Base-by-base conservation (phyloP, 2,329 filamentous ascomycete genomes). In the Aspergillus pseudotamarii region DNA sequence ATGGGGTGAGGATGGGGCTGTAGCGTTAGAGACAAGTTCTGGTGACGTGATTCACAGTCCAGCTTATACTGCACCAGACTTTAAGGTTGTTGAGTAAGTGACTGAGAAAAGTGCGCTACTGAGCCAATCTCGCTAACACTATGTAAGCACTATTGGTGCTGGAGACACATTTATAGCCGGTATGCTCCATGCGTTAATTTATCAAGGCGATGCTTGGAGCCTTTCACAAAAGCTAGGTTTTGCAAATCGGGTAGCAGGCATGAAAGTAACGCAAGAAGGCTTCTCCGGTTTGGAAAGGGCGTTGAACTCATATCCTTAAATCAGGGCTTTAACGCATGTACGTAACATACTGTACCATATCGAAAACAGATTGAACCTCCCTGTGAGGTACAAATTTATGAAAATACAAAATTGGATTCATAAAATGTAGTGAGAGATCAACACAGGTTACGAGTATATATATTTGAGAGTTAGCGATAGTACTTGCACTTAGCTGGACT, bases 121-220 rank as follows among this genome's bases (percentile, higher is more conserved):
- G 11, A 16, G 36, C n/a, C 10, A 21, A 23, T 11, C 9, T 14
- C 14, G 23, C 64, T 71, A 41, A 73, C 23, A 67, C n/a, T 56
- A 57, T 6, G 55, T 63, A 73, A 91, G 90, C 73, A 84, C 89
- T 6, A 85, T 92, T 64, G 91, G 90, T 60, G 90, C 90, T 50
- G 91, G 91, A 68, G 91, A 93, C 72, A 92, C 90, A 0, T 93
- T 93, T 71, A 86, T 90, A 66, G 90, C 90, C 38, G 90, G 89
- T 63, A 87, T 91, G 75, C 78, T 93, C 56, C 91, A 88, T 76
- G 83, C 81, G 41, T 75, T 91, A 64, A 76, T 84, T 61, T 85
- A 81, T 71, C 83, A 60, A 48, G 28, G 82, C 66, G 68, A 71
- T 50, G 78, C 83, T 66, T 89, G 86, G 86, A 74, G 78, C 68